These are phyloP conservation scores for Drechslerella dactyloides DNA, from an alignment of 2,329 filamentous ascomycete genomes.

Conservation along the genomic window DNA sequence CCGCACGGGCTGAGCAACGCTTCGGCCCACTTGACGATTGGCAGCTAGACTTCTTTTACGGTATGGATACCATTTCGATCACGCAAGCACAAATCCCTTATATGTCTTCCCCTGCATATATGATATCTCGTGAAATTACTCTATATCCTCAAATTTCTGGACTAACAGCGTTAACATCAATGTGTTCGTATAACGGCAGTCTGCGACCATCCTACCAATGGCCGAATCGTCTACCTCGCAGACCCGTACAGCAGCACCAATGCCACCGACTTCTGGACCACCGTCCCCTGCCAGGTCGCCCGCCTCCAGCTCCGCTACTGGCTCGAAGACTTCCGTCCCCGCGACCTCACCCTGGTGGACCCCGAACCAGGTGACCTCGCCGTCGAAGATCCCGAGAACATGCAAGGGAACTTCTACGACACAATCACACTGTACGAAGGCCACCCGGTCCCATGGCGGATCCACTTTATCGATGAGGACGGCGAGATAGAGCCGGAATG, in stretches of 20 bases:
- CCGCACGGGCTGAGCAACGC: background rate
- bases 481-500: conserved; percentile 15
- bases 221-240: conserved; percentile 26
- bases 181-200: conserved; percentile 4
- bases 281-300: conserved; percentile 33
- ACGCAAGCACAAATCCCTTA: background rate
- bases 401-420: background rate
- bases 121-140: too few relatives aligned
- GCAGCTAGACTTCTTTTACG: conserved; percentile 22
- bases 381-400: conserved; percentile 18
- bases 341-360: background rate
- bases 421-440: background rate
- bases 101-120: too few relatives aligned
- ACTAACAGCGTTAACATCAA: background rate
- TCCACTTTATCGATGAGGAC: conserved; percentile 26
- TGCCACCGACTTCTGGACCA: conserved; percentile 11
- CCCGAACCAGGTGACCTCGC: background rate
- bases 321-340: conserved; percentile 25
- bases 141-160: background rate
- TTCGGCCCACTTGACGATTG: conserved; percentile 1
- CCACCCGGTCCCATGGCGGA: background rate
- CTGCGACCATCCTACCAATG: conserved; percentile 35
- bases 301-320: conserved; percentile 28
- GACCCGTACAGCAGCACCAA: conserved; percentile 29
- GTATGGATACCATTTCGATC: background rate